phyloP scores from a whole-genome alignment of 1,139 yeast genomes.

The Saccharomyces hybrid region DNA sequence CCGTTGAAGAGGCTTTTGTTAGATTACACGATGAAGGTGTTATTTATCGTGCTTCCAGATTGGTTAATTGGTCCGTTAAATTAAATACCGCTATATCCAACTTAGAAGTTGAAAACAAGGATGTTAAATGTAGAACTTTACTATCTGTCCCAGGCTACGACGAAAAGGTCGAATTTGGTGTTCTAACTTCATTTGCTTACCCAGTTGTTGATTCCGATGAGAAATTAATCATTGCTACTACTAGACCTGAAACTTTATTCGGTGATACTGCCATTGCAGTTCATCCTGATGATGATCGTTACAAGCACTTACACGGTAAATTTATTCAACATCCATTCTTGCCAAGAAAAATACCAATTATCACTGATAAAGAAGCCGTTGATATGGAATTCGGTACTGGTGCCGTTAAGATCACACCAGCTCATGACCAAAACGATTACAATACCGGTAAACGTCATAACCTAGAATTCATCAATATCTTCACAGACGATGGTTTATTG shows the following conservation, averaged over 20 bases:
- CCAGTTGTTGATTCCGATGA: constrained; percentile 85
- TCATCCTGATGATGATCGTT: constrained; percentile 89
- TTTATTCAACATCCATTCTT: constrained; percentile 85
- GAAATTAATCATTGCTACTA: constrained; percentile 85
- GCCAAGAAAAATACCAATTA: constrained; percentile 77
- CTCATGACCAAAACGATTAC: constrained; percentile 96
- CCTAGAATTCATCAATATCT: constrained; percentile 79
- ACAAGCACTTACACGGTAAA: constrained; percentile 91
- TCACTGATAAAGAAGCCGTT: constrained; percentile 86
- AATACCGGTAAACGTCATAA: constrained; percentile 90
- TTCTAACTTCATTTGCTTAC: constrained; percentile 86
- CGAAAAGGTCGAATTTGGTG: constrained; percentile 90
- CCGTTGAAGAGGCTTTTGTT: constrained; percentile 90
- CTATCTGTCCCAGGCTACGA: constrained; percentile 85
- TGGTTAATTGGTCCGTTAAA: constrained; percentile 94
- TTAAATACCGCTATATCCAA: constrained; percentile 92
- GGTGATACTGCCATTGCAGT: constrained; percentile 98
- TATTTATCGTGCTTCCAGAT: constrained; percentile 86
- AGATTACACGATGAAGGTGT: constrained; percentile 89
- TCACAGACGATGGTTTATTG: constrained; percentile 85
- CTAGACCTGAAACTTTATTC: constrained; percentile 96
- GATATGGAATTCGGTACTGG: constrained; percentile 99
- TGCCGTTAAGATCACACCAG: constrained; percentile 98
- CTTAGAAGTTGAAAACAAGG: constrained; percentile 92
- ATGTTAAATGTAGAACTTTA: constrained; percentile 71